Base-by-base conservation (phyloP, 169 alveolate species). In the Plasmodium malariae region DNA sequence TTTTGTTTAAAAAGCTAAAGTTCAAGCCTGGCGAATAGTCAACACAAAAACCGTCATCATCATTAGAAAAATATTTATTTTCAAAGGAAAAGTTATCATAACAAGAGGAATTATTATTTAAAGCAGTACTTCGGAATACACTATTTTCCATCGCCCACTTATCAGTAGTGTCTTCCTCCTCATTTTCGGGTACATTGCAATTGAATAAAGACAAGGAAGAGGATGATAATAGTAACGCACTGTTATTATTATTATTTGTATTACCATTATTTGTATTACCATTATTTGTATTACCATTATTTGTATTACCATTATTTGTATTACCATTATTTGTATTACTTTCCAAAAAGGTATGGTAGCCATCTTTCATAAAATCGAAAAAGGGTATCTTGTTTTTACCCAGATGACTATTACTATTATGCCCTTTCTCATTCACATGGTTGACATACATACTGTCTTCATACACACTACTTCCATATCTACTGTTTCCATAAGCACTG, bases 31-130 rank as follows among this genome's bases (percentile, higher is more conserved):
- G 43, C 0, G 70, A 30, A 51, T 40, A 37, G 17, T 78, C 37
- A 0, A 78, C 36, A 40, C 67, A 63, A 36, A 45, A 71, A 11
- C 21, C 69, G 2, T 54, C 78, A 62, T 78, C 73, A 59, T 74
- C 43, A 14, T 21, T n/a, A 24, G 65, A 7, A 69, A 69, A 45
- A 0, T n/a, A 19, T 12, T 45, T 45, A 24, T 69, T 69, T 45
- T 69, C 45, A 26, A 49, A 48, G n/a, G n/a, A 45, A 40, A 19
- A 26, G 21, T n/a, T 21, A 19, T 40, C 19, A 45, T 26, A 17
- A 40, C 19, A 21, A 1, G 32, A 30, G 17, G 73, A 36, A 63
- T 14, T 14, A 63, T 30, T 63, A 34, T 34, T n/a, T 11, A 63
- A 30, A 34, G 51, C 43, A 63, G n/a, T 3, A 54, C 24, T 54